Conservation (phyloP, 148 eudicot genomes). For the Simmondsia chinensis region DNA sequence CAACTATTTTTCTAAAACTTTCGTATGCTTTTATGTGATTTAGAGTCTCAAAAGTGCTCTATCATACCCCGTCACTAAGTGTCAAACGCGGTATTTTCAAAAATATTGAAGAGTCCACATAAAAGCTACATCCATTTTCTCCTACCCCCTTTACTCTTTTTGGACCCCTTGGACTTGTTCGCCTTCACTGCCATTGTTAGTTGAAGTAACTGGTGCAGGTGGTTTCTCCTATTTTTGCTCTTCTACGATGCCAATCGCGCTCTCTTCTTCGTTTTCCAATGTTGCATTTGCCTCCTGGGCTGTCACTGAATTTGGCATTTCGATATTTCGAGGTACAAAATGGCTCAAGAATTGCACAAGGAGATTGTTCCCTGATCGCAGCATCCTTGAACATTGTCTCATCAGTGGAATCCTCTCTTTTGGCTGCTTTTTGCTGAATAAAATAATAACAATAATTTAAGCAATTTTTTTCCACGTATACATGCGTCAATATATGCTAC, state of each 20-base stretch:
- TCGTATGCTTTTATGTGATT: no score
- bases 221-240: conserved; percentile 2
- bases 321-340: neutral
- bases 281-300: neutral
- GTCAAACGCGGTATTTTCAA: no score
- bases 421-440: conserved; percentile 14
- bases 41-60: no score
- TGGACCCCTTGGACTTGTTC: neutral
- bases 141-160: neutral
- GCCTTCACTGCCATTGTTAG: neutral
- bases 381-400: conserved; percentile 8
- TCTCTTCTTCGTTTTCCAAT: no score
- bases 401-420: conserved; percentile 11
- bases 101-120: no score
- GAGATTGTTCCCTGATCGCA: conserved; percentile 3
- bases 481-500: no score
- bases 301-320: neutral
- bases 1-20: no score
- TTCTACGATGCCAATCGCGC: no score
- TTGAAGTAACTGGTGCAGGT: neutral
- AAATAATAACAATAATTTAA: neutral
- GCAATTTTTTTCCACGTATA: no score
- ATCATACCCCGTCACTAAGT: no score
- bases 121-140: neutral
- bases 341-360: conserved; percentile 17